phyloP scores from a whole-genome alignment of 331 rosid species.

The Dryas integrifolia region DNA sequence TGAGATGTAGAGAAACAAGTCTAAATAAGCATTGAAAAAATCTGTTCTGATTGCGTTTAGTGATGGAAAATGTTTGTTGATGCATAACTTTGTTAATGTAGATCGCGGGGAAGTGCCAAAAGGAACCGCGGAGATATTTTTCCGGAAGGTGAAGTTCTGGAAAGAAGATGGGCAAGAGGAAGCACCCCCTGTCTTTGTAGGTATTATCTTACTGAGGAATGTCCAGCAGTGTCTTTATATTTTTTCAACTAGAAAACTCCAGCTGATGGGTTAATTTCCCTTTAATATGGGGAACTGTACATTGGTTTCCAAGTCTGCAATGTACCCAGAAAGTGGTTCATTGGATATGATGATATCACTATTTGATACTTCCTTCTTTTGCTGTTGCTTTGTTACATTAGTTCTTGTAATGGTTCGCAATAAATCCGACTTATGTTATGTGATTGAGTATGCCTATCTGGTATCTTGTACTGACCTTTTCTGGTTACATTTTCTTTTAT shows the following conservation, averaged over 20 bases:
- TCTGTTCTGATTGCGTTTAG: conserved; percentile 1
- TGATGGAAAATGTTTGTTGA: conserved; percentile 3
- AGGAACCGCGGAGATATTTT: conserved; percentile 78
- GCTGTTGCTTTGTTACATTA: background rate
- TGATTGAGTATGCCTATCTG: background rate
- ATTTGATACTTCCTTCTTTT: background rate
- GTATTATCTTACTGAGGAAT: conserved; percentile 68
- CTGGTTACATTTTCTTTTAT: conserved; percentile 6
- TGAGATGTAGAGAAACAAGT: background rate
- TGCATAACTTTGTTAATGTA: conserved; percentile 26
- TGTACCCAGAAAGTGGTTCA: background rate
- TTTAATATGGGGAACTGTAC: background rate
- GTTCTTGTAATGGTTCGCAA: background rate
- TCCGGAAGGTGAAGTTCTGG: conserved; percentile 89
- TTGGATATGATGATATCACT: background rate
- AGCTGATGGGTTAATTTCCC: background rate
- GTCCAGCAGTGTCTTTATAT: conserved; percentile 33
- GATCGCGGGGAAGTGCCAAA: conserved; percentile 78
- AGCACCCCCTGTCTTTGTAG: conserved; percentile 98
- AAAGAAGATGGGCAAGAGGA: conserved; percentile 76
- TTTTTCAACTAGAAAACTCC: background rate
- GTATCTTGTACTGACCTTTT: conserved; percentile 28
- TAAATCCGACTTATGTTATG: conserved; percentile 1
- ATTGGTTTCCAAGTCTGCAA: background rate
- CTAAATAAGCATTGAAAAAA: background rate